A percentile compares a stretch with the other conserved stretches of the same genome.
Evolutionary conservation across 352 stramenopile genomes (phyloP).

Genomic region (Phytophthora foliorum): DNA sequence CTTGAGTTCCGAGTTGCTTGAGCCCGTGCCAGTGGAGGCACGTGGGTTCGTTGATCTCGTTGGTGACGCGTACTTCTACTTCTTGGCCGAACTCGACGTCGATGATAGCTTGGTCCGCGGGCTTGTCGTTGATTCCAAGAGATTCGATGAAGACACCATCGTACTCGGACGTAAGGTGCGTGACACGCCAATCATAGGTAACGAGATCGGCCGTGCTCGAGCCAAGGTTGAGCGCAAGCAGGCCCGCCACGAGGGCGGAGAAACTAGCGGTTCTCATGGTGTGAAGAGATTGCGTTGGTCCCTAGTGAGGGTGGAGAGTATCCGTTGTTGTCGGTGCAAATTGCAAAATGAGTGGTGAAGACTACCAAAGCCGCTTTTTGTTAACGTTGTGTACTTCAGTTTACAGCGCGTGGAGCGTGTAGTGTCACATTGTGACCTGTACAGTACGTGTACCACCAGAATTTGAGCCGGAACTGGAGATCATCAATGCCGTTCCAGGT

Average conservation of each 20-base stretch:
- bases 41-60: conserved; percentile 32
- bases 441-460: not conserved
- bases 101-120: conserved; percentile 36
- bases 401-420: not conserved
- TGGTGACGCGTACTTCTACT: conserved; percentile 39
- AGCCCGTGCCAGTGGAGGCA: conserved; percentile 54
- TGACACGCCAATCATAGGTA: conserved; percentile 42
- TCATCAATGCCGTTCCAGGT: not conserved
- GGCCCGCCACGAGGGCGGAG: not conserved
- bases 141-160: conserved; percentile 34
- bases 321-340: conserved; percentile 15
- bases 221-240: conserved; percentile 11
- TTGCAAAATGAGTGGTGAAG: conserved; percentile 10
- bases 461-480: not conserved
- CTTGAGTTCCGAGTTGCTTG: conserved; percentile 44
- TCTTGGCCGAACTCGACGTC: conserved; percentile 39
- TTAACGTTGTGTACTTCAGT: not conserved
- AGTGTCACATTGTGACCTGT: not conserved
- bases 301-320: not conserved
- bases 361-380: not conserved
- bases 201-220: conserved; percentile 28
- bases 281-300: not conserved
- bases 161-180: conserved; percentile 23
- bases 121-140: conserved; percentile 44
- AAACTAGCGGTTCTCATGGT: conserved; percentile 22